Base-by-base conservation (phyloP, 768 basidiomycete species). In the Mycena amicta region DNA sequence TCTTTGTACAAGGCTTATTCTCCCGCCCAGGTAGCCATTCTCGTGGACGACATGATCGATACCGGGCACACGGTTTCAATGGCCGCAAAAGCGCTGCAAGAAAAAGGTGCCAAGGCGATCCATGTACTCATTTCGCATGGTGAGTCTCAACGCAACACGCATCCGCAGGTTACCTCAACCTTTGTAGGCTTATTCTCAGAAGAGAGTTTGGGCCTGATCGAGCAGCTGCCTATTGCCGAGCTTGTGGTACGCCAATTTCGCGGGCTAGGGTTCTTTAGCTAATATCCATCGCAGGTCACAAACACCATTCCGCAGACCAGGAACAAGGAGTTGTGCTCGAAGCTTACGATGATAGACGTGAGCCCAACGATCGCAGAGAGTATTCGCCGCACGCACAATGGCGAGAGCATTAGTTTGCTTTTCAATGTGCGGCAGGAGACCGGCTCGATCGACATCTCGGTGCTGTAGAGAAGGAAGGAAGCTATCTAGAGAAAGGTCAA, bases 1-100 rank as follows among this genome's bases (percentile, higher is more conserved):
- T 40, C 47, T 26, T 25, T 50, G 25, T 30, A 29, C 30, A 26
- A 23, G 56, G 29, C 40, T 53, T 60, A 50, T 59, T 52, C 50
- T 41, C 52, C 62, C 53, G 15, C 30, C 5, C 55, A 94, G 90
- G 83, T 95, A 53, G 95, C 92, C 37, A 93, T 99, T 68, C 82
- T 99, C 46, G 93, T 99, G 30, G 97, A 99, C 71, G 97, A 99
- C 70, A 98, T 99, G 96, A 90, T 97, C 68, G 97, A 99, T 71
- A 93, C 93, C 4, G 96, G 95, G 13, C 83, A 80, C 33, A 98
- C 97, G n/a, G 80, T 98, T 27, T 79, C 85, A 15, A 77, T 96
- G 15, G 97, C 97, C 12, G 87, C 87, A 5, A 84, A 85, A 45
- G 91, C 93, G n/a, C 79, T 99, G 46, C 79, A 88, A 50, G 94